Evolutionary conservation across 345 rosid species (phyloP).

Genomic region (Arabidopsis suecica): DNA sequence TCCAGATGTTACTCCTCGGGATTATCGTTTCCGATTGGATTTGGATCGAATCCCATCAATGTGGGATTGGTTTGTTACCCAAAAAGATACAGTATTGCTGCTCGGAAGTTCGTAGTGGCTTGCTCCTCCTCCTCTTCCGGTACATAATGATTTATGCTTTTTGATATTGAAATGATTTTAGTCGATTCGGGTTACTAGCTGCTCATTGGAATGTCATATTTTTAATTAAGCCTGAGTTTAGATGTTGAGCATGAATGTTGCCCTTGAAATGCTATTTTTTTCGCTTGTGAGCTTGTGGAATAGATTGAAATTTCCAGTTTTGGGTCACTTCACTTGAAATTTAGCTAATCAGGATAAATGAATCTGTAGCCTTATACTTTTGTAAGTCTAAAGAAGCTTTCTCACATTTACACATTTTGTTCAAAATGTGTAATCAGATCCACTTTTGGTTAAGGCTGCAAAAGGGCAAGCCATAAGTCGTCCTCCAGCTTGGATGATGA

Average conservation of each 20-base stretch:
- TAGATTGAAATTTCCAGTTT: neutral
- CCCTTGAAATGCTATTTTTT: slow-evolving; percentile 15
- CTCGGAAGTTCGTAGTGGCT: slow-evolving; percentile 44
- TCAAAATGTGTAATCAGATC: slow-evolving; percentile 55
- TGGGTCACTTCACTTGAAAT: slow-evolving; percentile 2
- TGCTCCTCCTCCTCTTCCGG: slow-evolving; percentile 58
- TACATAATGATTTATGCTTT: neutral
- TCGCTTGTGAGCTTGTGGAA: neutral
- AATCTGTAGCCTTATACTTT: slow-evolving; percentile 9
- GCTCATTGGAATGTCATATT: neutral
- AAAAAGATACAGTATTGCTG: slow-evolving; percentile 32
- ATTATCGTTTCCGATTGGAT: slow-evolving; percentile 47
- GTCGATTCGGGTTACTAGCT: neutral
- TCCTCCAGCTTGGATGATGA: slow-evolving; percentile 99
- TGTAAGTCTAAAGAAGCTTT: neutral
- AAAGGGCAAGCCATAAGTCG: slow-evolving; percentile 76
- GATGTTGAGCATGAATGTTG: neutral
- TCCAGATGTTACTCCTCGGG: slow-evolving; percentile 51
- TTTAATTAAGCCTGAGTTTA: neutral
- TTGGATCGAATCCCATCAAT: slow-evolving; percentile 45
- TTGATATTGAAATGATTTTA: neutral
- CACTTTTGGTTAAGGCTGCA: slow-evolving; percentile 88
- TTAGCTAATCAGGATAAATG: neutral
- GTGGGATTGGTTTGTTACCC: slow-evolving; percentile 48
- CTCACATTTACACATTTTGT: slow-evolving; percentile 11